Conservation (phyloP, 2,329 filamentous ascomycete species). For the Colletotrichum gigasporum region DNA sequence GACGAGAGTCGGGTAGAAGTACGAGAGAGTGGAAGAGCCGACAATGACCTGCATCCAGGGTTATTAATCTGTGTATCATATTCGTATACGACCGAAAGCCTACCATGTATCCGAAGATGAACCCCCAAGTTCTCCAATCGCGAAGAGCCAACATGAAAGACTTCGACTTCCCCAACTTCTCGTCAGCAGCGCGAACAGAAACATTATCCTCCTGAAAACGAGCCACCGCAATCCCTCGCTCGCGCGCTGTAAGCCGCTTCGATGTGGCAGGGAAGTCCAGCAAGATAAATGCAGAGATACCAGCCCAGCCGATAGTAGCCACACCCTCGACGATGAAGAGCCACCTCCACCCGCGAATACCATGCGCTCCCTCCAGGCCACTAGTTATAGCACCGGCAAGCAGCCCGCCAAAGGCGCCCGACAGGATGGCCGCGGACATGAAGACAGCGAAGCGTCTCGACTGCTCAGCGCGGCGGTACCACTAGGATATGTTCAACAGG, state of each 20-base stretch:
- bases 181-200: slow-evolving; percentile 68
- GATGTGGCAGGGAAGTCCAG: slow-evolving; percentile 76
- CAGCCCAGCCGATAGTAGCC: slow-evolving; percentile 69
- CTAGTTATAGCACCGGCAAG: slow-evolving; percentile 68
- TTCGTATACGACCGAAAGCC: not conserved
- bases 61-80: not conserved
- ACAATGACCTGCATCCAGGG: slow-evolving; percentile 41
- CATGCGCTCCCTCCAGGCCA: slow-evolving; percentile 63
- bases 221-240: slow-evolving; percentile 68
- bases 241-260: slow-evolving; percentile 62
- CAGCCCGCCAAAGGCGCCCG: slow-evolving; percentile 72
- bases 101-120: slow-evolving; percentile 13
- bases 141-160: not conserved
- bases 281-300: slow-evolving; percentile 72
- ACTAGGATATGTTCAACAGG: slow-evolving; percentile 70
- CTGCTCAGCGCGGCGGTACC: slow-evolving; percentile 61
- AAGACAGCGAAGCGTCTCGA: slow-evolving; percentile 64
- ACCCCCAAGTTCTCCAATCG: slow-evolving; percentile 9
- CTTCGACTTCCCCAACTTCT: slow-evolving; percentile 35
- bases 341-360: slow-evolving; percentile 58
- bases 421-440: slow-evolving; percentile 76
- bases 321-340: slow-evolving; percentile 72
- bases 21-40: slow-evolving; percentile 56
- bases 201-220: slow-evolving; percentile 70
- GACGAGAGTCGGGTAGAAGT: slow-evolving; percentile 64